Conservation (phyloP, 225 moss, liverwort and hornwort species). For the Thuidium tamariscinum region DNA sequence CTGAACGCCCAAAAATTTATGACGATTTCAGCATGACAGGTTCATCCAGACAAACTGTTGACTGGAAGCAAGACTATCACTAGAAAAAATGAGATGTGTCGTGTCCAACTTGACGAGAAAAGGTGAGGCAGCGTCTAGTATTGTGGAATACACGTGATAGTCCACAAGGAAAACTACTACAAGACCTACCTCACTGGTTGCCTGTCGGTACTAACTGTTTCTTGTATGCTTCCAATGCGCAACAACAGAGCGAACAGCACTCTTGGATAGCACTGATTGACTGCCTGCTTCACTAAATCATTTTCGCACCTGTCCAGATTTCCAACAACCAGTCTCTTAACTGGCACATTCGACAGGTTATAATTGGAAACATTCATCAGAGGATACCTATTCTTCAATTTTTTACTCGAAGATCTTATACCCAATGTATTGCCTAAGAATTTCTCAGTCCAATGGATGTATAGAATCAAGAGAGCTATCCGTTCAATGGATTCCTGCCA, state of each 20-base stretch:
- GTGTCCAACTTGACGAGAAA: neutral
- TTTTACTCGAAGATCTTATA: neutral
- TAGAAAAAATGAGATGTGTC: neutral
- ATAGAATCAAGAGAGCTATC: neutral
- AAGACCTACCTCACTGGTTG: conserved; percentile 62
- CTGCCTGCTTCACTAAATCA: conserved; percentile 38
- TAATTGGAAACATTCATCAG: neutral
- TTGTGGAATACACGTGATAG: neutral
- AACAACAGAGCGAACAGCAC: conserved; percentile 68
- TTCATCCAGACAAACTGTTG: neutral
- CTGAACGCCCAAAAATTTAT: conserved; percentile 23
- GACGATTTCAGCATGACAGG: neutral
- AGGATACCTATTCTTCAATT: neutral
- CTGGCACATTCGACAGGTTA: neutral
- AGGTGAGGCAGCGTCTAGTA: neutral
- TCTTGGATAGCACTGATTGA: conserved; percentile 66
- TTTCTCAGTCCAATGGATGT: neutral
- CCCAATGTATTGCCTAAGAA: neutral
- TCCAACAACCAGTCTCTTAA: neutral
- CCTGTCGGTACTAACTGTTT: conserved; percentile 30
- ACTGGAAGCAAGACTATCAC: neutral
- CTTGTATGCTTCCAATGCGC: conserved; percentile 74
- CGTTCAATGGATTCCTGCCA: neutral
- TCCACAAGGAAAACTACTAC: neutral
- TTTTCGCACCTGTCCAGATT: conserved; percentile 16